Evolutionary conservation across 2,329 filamentous ascomycete genomes (phyloP).

Genomic region (Spiromastix sp.): DNA sequence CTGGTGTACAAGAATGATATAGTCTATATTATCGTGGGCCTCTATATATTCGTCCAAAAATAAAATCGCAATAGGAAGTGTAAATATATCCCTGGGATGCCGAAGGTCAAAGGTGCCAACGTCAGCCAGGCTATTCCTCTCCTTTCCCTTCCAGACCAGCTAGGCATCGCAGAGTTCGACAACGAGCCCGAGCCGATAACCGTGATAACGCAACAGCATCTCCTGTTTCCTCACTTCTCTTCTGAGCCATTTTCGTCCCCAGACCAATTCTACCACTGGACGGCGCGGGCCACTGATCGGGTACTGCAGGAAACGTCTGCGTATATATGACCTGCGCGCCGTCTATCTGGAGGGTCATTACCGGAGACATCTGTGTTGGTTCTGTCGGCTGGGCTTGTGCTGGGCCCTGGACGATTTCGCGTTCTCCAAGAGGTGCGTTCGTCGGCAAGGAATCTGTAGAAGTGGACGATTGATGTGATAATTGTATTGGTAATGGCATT

Average conservation of each 20-base stretch:
- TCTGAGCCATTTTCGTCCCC: conserved; percentile 16
- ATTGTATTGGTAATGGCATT: no score
- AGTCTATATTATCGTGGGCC: not conserved
- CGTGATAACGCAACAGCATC: not conserved
- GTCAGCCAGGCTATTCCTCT: no score
- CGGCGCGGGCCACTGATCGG: conserved; percentile 22
- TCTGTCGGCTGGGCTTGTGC: conserved; percentile 15
- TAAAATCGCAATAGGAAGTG: not conserved
- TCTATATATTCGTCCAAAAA: not conserved
- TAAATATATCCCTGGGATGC: not conserved
- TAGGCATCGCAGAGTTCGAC: conserved; percentile 18
- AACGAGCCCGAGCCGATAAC: not conserved
- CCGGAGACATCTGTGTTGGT: conserved; percentile 18
- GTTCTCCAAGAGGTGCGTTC: conserved; percentile 15
- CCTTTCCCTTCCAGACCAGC: conserved; percentile 1
- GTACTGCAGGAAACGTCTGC: conserved; percentile 18
- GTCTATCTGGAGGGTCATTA: conserved; percentile 16
- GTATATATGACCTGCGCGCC: conserved; percentile 16
- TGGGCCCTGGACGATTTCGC: conserved; percentile 18
- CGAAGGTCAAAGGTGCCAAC: not conserved
- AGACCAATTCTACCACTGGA: conserved; percentile 21
- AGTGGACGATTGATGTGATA: no score
- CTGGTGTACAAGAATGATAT: not conserved
- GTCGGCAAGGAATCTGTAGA: no score
- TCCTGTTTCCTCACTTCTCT: not conserved